Evolutionary conservation across 2,329 filamentous ascomycete species (phyloP).

Genomic region (Cladosporium sphaerospermum): DNA sequence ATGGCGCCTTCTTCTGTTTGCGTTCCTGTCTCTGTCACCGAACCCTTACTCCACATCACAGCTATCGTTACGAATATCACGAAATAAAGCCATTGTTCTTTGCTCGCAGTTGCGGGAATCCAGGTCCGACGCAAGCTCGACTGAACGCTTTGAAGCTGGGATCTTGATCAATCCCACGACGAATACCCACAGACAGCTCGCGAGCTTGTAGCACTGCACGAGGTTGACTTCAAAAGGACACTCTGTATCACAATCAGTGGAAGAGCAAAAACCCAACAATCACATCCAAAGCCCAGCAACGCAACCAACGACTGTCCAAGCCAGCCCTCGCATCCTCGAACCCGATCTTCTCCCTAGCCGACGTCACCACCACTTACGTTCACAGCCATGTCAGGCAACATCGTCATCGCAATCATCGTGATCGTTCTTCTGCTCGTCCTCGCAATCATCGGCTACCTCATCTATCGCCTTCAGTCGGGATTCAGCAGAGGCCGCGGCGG

Average conservation of each 20-base stretch:
- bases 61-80: not conserved
- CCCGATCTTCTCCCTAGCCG: too few relatives aligned
- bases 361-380: not conserved
- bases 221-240: too few relatives aligned
- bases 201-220: too few relatives aligned
- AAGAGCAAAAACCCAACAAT: not conserved
- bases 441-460: conserved; percentile 40
- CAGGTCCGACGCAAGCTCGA: too few relatives aligned
- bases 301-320: too few relatives aligned
- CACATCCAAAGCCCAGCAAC: not conserved
- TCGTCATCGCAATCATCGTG: conserved; percentile 49
- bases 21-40: conserved; percentile 5
- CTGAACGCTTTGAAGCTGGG: too few relatives aligned
- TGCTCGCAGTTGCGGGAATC: too few relatives aligned
- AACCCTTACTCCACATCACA: not conserved
- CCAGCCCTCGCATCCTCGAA: too few relatives aligned
- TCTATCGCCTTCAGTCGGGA: conserved; percentile 43
- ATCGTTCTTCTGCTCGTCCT: conserved; percentile 47
- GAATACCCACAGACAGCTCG: too few relatives aligned
- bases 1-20: conserved; percentile 1
- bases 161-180: too few relatives aligned
- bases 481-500: conserved; percentile 24
- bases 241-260: not conserved
- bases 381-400: conserved; percentile 44
- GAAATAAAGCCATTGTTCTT: not conserved